Evolutionary conservation across 2,329 filamentous ascomycete species (phyloP).

Genomic region (Arachnopeziza araneosa): DNA sequence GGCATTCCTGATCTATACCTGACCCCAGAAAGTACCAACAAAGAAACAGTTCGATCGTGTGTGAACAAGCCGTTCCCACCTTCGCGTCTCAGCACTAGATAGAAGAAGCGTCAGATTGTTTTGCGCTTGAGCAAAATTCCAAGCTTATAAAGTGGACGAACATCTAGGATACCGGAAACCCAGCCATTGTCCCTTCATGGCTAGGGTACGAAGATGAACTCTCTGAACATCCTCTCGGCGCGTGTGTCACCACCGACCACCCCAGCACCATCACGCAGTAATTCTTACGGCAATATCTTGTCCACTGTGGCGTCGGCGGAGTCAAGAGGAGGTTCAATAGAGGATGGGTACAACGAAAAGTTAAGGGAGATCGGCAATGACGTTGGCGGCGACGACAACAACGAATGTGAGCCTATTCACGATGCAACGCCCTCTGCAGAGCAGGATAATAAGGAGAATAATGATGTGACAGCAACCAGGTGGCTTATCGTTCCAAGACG

Average conservation of each 20-base stretch:
- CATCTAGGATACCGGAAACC: background rate
- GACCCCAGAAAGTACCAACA: background rate
- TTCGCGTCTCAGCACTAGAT: background rate
- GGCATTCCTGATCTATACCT: background rate
- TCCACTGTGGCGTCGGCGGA: constrained; percentile 18
- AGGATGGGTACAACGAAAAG: constrained; percentile 37
- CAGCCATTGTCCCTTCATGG: constrained; percentile 38
- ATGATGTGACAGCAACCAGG: constrained; percentile 33
- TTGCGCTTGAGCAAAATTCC: background rate
- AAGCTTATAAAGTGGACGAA: background rate
- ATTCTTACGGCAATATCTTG: constrained; percentile 46
- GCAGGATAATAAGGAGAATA: constrained; percentile 33
- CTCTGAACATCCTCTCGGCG: constrained; percentile 86
- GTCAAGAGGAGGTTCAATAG: constrained; percentile 29
- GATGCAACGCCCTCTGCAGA: constrained; percentile 67
- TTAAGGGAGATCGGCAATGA: constrained; percentile 24
- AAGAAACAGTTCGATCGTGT: background rate
- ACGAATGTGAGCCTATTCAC: constrained; percentile 33
- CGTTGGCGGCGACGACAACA: constrained; percentile 15
- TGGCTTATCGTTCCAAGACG: constrained; percentile 60
- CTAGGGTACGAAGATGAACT: constrained; percentile 76
- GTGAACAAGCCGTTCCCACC: background rate
- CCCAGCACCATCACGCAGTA: constrained; percentile 52
- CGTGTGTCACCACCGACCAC: constrained; percentile 63
- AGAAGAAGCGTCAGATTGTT: background rate